These are phyloP conservation scores for Periconia macrospinosa DNA, from an alignment of 2,329 filamentous ascomycete genomes.

Conservation along the genomic window DNA sequence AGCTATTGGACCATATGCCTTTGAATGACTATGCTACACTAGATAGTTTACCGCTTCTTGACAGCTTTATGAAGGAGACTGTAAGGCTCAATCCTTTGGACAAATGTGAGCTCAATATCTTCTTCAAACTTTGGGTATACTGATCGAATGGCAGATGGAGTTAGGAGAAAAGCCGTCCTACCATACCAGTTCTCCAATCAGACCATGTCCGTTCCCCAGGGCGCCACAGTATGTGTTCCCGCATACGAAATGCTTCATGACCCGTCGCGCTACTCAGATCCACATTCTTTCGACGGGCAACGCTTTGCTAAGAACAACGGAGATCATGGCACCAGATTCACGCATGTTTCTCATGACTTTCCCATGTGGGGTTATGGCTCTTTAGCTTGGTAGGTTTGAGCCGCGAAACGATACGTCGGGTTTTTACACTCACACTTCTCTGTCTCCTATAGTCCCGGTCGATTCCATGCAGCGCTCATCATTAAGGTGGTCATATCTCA, in stretches of 20 bases:
- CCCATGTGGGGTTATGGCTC: constrained; percentile 17
- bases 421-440: neutral
- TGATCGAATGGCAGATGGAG: no score
- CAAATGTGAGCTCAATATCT: no score
- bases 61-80: constrained; percentile 22
- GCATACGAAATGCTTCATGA: constrained; percentile 20
- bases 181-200: constrained; percentile 12
- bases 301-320: constrained; percentile 8
- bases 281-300: no score
- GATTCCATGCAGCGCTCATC: constrained; percentile 9
- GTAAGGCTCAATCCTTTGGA: constrained; percentile 17
- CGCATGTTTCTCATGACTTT: constrained; percentile 11
- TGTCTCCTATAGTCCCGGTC: neutral
- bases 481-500: constrained; percentile 16
- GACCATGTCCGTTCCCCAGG: constrained; percentile 2
- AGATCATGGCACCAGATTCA: no score
- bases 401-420: no score
- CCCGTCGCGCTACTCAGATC: no score
- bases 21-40: constrained; percentile 10
- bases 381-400: constrained; percentile 9
- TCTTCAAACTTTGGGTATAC: no score
- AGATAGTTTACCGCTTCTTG: constrained; percentile 10
- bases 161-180: constrained; percentile 18
- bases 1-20: constrained; percentile 3
- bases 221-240: constrained; percentile 15